phyloP scores from a whole-genome alignment of 257 asterid genomes.

The Leonotis leonurus region DNA sequence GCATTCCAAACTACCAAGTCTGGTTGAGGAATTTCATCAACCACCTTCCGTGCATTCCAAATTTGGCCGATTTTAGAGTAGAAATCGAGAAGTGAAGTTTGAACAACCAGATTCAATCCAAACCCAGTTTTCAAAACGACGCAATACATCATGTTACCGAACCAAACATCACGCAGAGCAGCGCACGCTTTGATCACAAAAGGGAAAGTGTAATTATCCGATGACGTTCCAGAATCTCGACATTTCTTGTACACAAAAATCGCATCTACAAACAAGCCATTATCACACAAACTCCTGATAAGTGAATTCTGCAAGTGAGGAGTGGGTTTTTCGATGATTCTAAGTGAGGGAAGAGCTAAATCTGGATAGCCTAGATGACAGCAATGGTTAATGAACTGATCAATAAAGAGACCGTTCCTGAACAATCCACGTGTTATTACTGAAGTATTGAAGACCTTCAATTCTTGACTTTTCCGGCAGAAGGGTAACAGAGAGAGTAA shows the following conservation, averaged over 20 bases:
- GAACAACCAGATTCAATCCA: conserved; percentile 41
- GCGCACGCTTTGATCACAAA: conserved; percentile 60
- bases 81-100: conserved; percentile 42
- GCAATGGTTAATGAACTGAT: conserved; percentile 36
- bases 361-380: conserved; percentile 38
- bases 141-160: conserved; percentile 36
- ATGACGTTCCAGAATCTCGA: conserved; percentile 32
- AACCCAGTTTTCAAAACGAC: conserved; percentile 37
- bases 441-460: conserved; percentile 37
- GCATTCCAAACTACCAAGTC: conserved; percentile 62
- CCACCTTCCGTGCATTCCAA: conserved; percentile 36
- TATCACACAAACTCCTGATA: conserved; percentile 34
- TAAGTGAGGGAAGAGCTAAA: conserved; percentile 37
- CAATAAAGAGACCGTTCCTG: conserved; percentile 12
- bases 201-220: conserved; percentile 58
- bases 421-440: conserved; percentile 35
- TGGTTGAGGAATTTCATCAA: conserved; percentile 46
- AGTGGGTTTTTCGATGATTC: conserved; percentile 18
- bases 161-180: conserved; percentile 24
- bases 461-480: conserved; percentile 36
- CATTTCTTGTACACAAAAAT: conserved; percentile 27
- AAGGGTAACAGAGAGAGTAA: conserved; percentile 27
- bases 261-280: conserved; percentile 35
- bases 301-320: conserved; percentile 38
- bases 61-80: conserved; percentile 39